Conservation (phyloP, 257 asterid species). For the Ilex asprella region DNA sequence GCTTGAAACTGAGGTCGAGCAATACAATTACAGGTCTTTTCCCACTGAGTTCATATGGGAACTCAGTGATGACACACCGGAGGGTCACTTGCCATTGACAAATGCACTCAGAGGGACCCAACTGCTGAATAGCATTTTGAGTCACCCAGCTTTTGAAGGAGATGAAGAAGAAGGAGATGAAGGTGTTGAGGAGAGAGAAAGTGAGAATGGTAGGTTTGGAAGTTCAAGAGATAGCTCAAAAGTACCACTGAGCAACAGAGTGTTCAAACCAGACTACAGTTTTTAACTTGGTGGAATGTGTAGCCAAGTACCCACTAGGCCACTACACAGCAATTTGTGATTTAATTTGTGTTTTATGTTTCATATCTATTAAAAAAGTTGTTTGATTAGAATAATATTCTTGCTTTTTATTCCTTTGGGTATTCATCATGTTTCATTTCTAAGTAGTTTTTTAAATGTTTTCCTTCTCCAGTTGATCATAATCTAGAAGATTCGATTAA, state of each 20-base stretch:
- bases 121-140: slow-evolving; percentile 43
- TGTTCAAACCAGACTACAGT: slow-evolving; percentile 42
- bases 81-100: slow-evolving; percentile 83
- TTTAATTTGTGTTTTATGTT: too few relatives aligned
- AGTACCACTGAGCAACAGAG: slow-evolving; percentile 24
- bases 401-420: too few relatives aligned
- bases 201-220: slow-evolving; percentile 10
- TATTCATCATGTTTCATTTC: too few relatives aligned
- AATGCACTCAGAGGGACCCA: slow-evolving; percentile 86
- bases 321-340: too few relatives aligned
- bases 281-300: slow-evolving; percentile 22
- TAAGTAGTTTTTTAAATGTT: too few relatives aligned
- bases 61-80: slow-evolving; percentile 46
- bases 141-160: slow-evolving; percentile 59
- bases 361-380: too few relatives aligned
- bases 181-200: neutral
- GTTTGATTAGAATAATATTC: too few relatives aligned
- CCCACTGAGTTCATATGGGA: slow-evolving; percentile 81
- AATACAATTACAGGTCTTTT: slow-evolving; percentile 73
- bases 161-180: slow-evolving; percentile 28
- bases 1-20: slow-evolving; percentile 64
- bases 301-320: too few relatives aligned
- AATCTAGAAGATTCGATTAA: too few relatives aligned
- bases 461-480: too few relatives aligned
- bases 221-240: slow-evolving; percentile 1